A percentile compares a stretch with the other conserved stretches of the same genome.
Evolutionary conservation across 306 rosid species (phyloP).

Genomic region (Vicia sativa): DNA sequence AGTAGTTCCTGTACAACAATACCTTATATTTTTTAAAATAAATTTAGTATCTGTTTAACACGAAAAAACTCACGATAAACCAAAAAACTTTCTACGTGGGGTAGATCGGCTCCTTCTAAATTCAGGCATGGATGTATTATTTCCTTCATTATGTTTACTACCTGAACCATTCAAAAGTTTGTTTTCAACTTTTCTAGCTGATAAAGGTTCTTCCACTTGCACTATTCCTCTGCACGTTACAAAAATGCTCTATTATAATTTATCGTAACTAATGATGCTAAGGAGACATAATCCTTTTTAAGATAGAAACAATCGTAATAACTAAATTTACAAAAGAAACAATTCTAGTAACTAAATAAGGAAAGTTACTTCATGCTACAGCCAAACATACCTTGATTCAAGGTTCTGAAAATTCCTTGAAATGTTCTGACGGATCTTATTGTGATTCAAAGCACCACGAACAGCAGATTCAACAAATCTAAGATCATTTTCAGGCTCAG

Average conservation of each 20-base stretch:
- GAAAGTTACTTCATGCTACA: slow-evolving; percentile 11
- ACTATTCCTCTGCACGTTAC: slow-evolving; percentile 57
- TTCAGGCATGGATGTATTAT: slow-evolving; percentile 59
- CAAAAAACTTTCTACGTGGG: slow-evolving; percentile 76
- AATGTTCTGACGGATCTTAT: slow-evolving; percentile 60
- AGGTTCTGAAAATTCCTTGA: slow-evolving; percentile 70
- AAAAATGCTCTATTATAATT: background rate
- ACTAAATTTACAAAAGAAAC: slow-evolving; percentile 15
- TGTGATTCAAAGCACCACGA: slow-evolving; percentile 53
- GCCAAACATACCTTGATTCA: slow-evolving; percentile 67
- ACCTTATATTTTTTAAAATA: background rate
- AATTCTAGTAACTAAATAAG: slow-evolving; percentile 9
- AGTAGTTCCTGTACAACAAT: slow-evolving; percentile 54
- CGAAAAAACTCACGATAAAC: slow-evolving; percentile 54
- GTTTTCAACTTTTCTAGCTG: slow-evolving; percentile 66
- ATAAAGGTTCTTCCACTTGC: slow-evolving; percentile 54
- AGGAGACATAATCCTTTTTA: background rate
- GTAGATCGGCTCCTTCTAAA: slow-evolving; percentile 82
- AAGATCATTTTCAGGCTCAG: slow-evolving; percentile 73
- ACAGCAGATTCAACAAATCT: slow-evolving; percentile 42
- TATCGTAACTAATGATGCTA: slow-evolving; percentile 16
- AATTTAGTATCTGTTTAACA: background rate
- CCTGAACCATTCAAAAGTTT: slow-evolving; percentile 52
- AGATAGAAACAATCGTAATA: slow-evolving; percentile 5
- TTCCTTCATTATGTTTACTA: slow-evolving; percentile 59